Evolutionary conservation across 768 basidiomycete genomes (phyloP).

Genomic region (Dioszegia aurantiaca): DNA sequence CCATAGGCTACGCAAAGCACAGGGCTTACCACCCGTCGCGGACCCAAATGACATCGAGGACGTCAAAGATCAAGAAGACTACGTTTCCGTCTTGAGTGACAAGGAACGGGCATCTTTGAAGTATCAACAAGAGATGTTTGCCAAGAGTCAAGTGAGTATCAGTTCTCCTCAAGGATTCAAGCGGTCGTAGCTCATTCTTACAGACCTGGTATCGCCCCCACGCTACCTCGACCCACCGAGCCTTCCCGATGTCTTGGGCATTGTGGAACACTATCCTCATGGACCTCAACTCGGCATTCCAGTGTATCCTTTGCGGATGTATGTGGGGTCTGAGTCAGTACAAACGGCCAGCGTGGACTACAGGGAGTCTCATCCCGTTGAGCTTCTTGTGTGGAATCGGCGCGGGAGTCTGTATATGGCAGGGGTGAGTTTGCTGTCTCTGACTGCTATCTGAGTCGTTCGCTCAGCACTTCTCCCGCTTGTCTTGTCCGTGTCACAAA

Average conservation of each 20-base stretch:
- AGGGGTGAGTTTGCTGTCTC: conserved; percentile 55
- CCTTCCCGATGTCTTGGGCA: conserved; percentile 56
- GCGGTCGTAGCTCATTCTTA: conserved; percentile 49
- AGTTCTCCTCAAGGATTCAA: too few relatives aligned
- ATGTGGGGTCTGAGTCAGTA: conserved; percentile 70
- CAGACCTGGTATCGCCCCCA: conserved; percentile 87
- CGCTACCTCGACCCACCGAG: conserved; percentile 68
- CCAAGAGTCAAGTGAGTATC: conserved; percentile 44
- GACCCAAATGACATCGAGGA: conserved; percentile 80
- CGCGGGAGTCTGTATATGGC: conserved; percentile 71
- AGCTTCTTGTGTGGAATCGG: conserved; percentile 74
- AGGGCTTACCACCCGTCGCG: conserved; percentile 66
- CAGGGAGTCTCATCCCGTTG: conserved; percentile 64
- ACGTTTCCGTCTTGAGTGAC: conserved; percentile 48
- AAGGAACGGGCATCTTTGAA: conserved; percentile 47
- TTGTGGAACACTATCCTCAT: conserved; percentile 64
- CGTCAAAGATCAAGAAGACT: conserved; percentile 55
- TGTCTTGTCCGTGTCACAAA: too few relatives aligned
- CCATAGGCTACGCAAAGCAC: conserved; percentile 60
- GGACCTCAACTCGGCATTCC: conserved; percentile 71
- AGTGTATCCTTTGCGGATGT: conserved; percentile 60
- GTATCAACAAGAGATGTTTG: conserved; percentile 51
- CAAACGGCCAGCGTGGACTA: conserved; percentile 55
- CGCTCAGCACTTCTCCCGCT: too few relatives aligned
- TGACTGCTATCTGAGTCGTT: too few relatives aligned